Percentiles rank a stretch among this genome's conserved stretches.
Evolutionary conservation across 2,329 filamentous ascomycete genomes (phyloP).

Genomic region (Elsinoe fawcettii): DNA sequence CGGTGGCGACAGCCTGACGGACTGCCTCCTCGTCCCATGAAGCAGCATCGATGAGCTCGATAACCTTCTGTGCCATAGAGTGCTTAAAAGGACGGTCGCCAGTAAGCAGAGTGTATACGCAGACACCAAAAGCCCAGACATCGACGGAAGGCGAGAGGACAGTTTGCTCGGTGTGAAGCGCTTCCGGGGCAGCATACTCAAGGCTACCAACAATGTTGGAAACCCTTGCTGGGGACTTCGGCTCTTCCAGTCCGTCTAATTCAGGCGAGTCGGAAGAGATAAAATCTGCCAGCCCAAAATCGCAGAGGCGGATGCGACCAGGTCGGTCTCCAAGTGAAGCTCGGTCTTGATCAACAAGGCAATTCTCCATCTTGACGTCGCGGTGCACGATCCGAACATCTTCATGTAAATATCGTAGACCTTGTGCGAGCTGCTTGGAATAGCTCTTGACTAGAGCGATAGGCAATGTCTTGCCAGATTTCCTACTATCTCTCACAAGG

Average conservation of each 20-base stretch:
- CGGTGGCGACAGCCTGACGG: slow-evolving; percentile 35
- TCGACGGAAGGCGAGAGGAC: slow-evolving; percentile 51
- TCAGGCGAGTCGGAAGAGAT: slow-evolving; percentile 46
- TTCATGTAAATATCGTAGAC: slow-evolving; percentile 59
- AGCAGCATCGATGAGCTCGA: slow-evolving; percentile 51
- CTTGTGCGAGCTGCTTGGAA: slow-evolving; percentile 54
- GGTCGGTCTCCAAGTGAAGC: slow-evolving; percentile 3
- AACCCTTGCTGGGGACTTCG: slow-evolving; percentile 35
- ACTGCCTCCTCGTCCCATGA: slow-evolving; percentile 50
- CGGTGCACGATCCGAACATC: slow-evolving; percentile 59
- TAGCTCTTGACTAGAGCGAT: slow-evolving; percentile 51
- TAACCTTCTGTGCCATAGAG: slow-evolving; percentile 50
- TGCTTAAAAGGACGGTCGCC: slow-evolving; percentile 57
- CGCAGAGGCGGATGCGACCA: slow-evolving; percentile 55
- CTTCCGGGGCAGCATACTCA: slow-evolving; percentile 46
- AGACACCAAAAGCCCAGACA: slow-evolving; percentile 60
- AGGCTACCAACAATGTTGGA: slow-evolving; percentile 49
- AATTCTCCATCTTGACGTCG: slow-evolving; percentile 63
- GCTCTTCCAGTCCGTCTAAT: slow-evolving; percentile 35
- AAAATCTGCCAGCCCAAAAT: slow-evolving; percentile 64
- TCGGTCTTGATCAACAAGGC: slow-evolving; percentile 47
- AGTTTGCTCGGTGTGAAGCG: slow-evolving; percentile 35
- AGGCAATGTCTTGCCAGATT: slow-evolving; percentile 38
- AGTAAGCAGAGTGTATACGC: slow-evolving; percentile 53
- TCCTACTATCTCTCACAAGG: slow-evolving; percentile 49